These are phyloP conservation scores for Backusella parvicylindrica DNA, from an alignment of 192 early-diverging fungal genomes.

Conservation along the genomic window DNA sequence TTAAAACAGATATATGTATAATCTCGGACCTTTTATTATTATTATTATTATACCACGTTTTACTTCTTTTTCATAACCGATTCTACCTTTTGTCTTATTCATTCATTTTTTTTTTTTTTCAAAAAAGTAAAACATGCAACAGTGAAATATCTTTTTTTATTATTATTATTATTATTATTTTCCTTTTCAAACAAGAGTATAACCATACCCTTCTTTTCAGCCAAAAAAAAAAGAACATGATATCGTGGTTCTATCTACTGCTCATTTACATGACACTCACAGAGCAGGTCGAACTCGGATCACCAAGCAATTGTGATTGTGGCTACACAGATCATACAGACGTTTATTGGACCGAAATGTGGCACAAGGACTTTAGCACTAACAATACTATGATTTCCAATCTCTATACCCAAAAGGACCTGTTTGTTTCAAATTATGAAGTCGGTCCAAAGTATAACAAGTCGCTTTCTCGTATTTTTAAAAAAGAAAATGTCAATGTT, in stretches of 20 bases:
- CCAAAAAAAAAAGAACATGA: not conserved
- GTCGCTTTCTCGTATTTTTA: not conserved
- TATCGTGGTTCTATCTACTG: not conserved
- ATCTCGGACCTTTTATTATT: not conserved
- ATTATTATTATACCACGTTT: too few relatives aligned
- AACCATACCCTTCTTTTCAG: not conserved
- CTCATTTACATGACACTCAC: not conserved
- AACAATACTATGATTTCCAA: not conserved
- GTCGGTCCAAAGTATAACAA: slow-evolving; percentile 12
- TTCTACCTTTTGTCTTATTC: not conserved
- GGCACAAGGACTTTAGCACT: slow-evolving; percentile 14
- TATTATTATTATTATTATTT: not conserved
- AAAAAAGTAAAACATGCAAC: not conserved
- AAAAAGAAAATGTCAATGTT: slow-evolving; percentile 8
- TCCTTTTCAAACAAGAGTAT: not conserved
- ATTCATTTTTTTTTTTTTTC: not conserved
- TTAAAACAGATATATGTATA: not conserved
- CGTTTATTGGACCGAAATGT: slow-evolving; percentile 9
- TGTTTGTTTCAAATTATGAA: slow-evolving; percentile 17
- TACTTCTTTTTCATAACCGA: not conserved
- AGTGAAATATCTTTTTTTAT: too few relatives aligned
- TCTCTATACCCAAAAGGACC: not conserved
- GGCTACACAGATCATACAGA: slow-evolving; percentile 2
- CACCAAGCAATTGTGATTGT: slow-evolving; percentile 15
- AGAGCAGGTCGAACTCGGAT: not conserved